phyloP scores from a whole-genome alignment of 371 early-diverging fungal genomes.

The Dichotomocladium elegans region DNA sequence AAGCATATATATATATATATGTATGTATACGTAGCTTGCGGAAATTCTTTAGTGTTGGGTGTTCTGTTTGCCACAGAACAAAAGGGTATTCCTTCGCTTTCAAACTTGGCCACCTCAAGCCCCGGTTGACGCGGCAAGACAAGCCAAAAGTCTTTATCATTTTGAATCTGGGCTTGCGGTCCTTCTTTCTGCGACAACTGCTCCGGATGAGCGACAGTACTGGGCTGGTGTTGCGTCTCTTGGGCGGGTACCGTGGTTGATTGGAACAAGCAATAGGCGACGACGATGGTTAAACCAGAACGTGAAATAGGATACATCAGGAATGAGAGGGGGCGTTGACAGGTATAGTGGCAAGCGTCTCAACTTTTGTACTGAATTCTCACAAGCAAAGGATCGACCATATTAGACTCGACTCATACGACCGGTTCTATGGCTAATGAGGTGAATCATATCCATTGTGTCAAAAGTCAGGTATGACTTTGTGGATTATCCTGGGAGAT shows the following conservation, averaged over 20 bases:
- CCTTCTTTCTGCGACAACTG: background rate
- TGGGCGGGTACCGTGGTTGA: background rate
- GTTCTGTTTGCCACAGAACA: slow-evolving; percentile 36
- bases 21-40: slow-evolving; percentile 24
- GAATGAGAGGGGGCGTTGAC: too few species aligned
- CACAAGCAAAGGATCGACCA: too few species aligned
- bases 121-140: slow-evolving; percentile 60
- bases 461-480: too few species aligned
- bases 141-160: slow-evolving; percentile 43
- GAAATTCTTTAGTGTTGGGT: slow-evolving; percentile 45
- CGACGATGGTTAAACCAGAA: too few species aligned
- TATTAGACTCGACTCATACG: too few species aligned
- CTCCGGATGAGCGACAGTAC: background rate
- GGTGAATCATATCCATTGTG: too few species aligned
- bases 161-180: slow-evolving; percentile 11
- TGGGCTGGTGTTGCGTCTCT: background rate
- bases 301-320: too few species aligned
- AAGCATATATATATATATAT: background rate
- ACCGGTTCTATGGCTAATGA: too few species aligned
- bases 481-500: too few species aligned
- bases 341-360: too few species aligned
- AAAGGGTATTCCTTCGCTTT: slow-evolving; percentile 52
- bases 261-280: background rate
- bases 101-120: slow-evolving; percentile 48
- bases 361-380: too few species aligned